Percentiles rank a stretch among this genome's conserved stretches.
phyloP scores from a whole-genome alignment of 2,329 filamentous ascomycete genomes.

The Curvularia lunata region DNA sequence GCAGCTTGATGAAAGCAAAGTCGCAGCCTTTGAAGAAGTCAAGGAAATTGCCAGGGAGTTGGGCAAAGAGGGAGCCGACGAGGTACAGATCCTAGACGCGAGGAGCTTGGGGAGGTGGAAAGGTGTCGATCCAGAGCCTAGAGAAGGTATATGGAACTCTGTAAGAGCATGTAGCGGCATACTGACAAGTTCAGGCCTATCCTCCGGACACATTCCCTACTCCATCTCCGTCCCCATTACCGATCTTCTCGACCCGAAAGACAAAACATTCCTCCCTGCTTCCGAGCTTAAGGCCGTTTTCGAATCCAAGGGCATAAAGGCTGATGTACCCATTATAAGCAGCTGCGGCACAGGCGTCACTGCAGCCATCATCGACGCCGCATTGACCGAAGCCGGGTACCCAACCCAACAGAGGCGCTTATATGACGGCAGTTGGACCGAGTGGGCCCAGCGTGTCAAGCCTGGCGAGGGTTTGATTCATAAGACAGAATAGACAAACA shows the following conservation, averaged over 20 bases:
- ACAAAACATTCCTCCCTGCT: constrained; percentile 77
- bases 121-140: constrained; percentile 83
- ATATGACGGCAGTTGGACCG: constrained; percentile 99
- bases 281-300: constrained; percentile 79
- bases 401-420: constrained; percentile 73
- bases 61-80: constrained; percentile 82
- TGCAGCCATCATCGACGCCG: constrained; percentile 87
- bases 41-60: constrained; percentile 75
- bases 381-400: constrained; percentile 78
- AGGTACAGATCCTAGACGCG: constrained; percentile 88
- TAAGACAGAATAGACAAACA: constrained; percentile 50
- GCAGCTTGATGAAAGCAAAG: constrained; percentile 62
- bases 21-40: constrained; percentile 83
- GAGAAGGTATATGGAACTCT: constrained; percentile 63
- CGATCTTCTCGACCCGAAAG: constrained; percentile 79
- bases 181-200: constrained; percentile 56
- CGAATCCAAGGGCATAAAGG: constrained; percentile 78
- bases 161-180: background rate
- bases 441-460: constrained; percentile 71
- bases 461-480: constrained; percentile 67
- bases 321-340: constrained; percentile 79
- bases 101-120: constrained; percentile 79
- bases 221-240: constrained; percentile 83
- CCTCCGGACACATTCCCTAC: constrained; percentile 90
- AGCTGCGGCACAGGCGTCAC: constrained; percentile 95